These are phyloP conservation scores for Blumeria graminis DNA, from an alignment of 2,329 filamentous ascomycete species.

Conservation along the genomic window DNA sequence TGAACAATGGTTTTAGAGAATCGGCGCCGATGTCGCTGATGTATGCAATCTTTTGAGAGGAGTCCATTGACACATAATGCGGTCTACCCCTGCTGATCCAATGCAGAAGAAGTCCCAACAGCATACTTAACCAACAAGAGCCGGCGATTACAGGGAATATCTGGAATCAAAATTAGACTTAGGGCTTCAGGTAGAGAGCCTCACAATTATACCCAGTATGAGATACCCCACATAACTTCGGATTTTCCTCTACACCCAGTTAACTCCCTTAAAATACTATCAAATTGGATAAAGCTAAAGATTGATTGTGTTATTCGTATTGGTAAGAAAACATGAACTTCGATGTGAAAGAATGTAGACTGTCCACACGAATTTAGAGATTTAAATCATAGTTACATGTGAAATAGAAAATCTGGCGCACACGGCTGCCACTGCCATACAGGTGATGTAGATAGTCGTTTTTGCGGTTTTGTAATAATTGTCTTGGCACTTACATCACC, in stretches of 20 bases:
- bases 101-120: slow-evolving; percentile 14
- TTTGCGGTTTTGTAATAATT: too few species aligned
- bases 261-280: neutral
- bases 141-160: slow-evolving; percentile 46
- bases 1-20: slow-evolving; percentile 52
- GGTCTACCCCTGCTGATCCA: slow-evolving; percentile 35
- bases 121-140: slow-evolving; percentile 18
- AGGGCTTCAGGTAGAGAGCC: neutral
- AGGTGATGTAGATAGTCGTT: too few species aligned
- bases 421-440: too few species aligned
- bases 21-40: slow-evolving; percentile 42
- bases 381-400: too few species aligned
- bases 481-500: too few species aligned
- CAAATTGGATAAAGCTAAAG: too few species aligned
- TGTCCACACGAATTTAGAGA: too few species aligned
- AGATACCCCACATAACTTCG: slow-evolving; percentile 14
- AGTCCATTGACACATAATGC: slow-evolving; percentile 35
- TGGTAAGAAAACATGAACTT: too few species aligned
- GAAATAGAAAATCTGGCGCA: too few species aligned
- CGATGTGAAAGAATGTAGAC: too few species aligned
- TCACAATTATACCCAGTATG: slow-evolving; percentile 22
- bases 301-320: too few species aligned
- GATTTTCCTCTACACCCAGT: neutral
- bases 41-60: slow-evolving; percentile 38
- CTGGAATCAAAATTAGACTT: slow-evolving; percentile 12